phyloP scores from a whole-genome alignment of 2,329 filamentous ascomycete genomes.

The Onygena corvina region DNA sequence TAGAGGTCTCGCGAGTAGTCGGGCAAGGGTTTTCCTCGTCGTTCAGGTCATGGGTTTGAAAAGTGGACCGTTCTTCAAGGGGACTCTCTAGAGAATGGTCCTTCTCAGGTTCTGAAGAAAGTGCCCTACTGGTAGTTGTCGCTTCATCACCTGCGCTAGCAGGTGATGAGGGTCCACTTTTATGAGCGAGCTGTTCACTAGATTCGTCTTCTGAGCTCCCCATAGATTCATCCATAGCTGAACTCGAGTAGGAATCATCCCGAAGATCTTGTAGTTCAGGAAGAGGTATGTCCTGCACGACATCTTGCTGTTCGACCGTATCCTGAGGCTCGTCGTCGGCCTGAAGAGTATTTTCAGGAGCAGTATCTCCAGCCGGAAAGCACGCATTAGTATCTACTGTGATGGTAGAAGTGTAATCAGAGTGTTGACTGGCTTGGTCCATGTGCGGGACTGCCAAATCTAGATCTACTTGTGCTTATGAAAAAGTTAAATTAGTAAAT shows the following conservation, averaged over 20 bases:
- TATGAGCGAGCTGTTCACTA: not conserved
- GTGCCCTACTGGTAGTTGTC: not conserved
- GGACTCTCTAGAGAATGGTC: not conserved
- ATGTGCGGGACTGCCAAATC: not conserved
- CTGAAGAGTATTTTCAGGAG: not conserved
- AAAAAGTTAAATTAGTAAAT: not conserved
- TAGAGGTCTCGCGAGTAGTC: conserved; percentile 22
- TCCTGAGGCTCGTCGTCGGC: not conserved
- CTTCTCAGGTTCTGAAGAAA: not conserved
- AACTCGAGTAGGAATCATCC: conserved; percentile 21
- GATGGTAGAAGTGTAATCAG: not conserved
- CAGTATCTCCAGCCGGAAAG: no score
- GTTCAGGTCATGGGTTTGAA: not conserved
- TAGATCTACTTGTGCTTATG: not conserved
- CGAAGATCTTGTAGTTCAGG: conserved; percentile 9
- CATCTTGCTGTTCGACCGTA: not conserved
- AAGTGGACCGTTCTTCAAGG: not conserved
- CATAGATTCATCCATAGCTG: conserved; percentile 31
- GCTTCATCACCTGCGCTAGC: not conserved
- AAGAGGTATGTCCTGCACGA: not conserved
- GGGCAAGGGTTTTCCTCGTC: conserved; percentile 9
- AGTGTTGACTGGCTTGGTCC: not conserved
- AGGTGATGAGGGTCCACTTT: not conserved
- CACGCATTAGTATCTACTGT: no score
- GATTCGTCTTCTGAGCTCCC: conserved; percentile 16